Conservation (phyloP, 192 early-diverging fungal genomes). For the Entomortierella lignicola region DNA sequence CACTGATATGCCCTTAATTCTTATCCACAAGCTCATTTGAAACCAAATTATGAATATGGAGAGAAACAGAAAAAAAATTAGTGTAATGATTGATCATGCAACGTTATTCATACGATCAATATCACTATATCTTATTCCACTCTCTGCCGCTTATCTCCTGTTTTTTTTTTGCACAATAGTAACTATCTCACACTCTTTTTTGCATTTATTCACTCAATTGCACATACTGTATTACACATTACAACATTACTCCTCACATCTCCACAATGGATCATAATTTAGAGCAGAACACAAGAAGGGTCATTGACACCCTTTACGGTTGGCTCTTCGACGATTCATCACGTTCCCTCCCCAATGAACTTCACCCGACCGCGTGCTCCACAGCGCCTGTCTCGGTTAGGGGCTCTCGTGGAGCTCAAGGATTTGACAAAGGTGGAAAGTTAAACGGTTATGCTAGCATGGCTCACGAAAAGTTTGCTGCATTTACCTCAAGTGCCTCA, state of each 20-base stretch:
- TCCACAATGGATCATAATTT: slow-evolving; percentile 6
- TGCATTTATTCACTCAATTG: background rate
- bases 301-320: slow-evolving; percentile 30
- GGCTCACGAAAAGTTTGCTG: slow-evolving; percentile 13
- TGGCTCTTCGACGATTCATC: slow-evolving; percentile 21
- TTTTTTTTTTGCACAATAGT: too few relatives aligned
- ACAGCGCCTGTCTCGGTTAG: background rate
- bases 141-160: background rate
- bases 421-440: background rate
- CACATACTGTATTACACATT: background rate
- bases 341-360: background rate
- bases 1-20: too few relatives aligned
- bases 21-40: too few relatives aligned
- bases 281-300: slow-evolving; percentile 13
- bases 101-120: too few relatives aligned
- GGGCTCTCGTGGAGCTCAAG: background rate
- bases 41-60: background rate
- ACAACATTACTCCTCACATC: background rate
- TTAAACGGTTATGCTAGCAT: background rate
- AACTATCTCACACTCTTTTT: background rate
- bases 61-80: too few relatives aligned
- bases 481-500: slow-evolving; percentile 13
- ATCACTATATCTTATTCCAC: too few relatives aligned
- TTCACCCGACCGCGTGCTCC: background rate
- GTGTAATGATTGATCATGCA: too few relatives aligned